Conservation (phyloP, 2,329 filamentous ascomycete genomes). For the Calonectria henricotiae region DNA sequence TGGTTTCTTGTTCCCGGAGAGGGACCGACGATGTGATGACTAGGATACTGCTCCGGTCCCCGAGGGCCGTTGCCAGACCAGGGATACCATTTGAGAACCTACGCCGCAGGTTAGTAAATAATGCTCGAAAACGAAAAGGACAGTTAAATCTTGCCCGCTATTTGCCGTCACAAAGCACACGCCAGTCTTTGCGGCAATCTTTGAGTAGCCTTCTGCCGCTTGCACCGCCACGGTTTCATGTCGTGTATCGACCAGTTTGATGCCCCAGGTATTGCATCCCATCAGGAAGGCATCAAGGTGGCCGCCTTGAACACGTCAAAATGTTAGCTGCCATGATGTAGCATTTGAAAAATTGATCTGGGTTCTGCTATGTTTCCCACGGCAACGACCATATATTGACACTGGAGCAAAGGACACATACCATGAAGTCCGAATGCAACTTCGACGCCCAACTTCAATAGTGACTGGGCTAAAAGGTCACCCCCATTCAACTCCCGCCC, state of each 20-base stretch:
- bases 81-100: slow-evolving; percentile 9
- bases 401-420: background rate
- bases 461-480: slow-evolving; percentile 12
- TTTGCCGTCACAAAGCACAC: slow-evolving; percentile 15
- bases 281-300: slow-evolving; percentile 8
- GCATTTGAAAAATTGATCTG: background rate
- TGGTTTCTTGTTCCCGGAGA: slow-evolving; percentile 8
- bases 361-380: background rate
- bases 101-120: background rate
- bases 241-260: background rate
- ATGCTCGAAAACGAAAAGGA: too few species aligned
- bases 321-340: background rate
- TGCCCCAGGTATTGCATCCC: slow-evolving; percentile 11
- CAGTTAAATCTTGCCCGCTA: background rate
- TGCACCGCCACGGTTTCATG: slow-evolving; percentile 17
- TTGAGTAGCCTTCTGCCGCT: slow-evolving; percentile 12
- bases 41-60: slow-evolving; percentile 9
- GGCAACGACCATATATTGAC: background rate
- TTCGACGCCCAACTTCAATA: slow-evolving; percentile 14
- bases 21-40: slow-evolving; percentile 17
- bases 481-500: slow-evolving; percentile 15
- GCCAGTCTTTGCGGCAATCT: slow-evolving; percentile 12
- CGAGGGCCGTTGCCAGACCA: background rate
- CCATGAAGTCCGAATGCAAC: slow-evolving; percentile 19
- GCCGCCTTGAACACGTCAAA: background rate